Percentiles rank a stretch among this genome's conserved stretches.
phyloP scores from a whole-genome alignment of 345 rosid genomes.

The Salix udensis region DNA sequence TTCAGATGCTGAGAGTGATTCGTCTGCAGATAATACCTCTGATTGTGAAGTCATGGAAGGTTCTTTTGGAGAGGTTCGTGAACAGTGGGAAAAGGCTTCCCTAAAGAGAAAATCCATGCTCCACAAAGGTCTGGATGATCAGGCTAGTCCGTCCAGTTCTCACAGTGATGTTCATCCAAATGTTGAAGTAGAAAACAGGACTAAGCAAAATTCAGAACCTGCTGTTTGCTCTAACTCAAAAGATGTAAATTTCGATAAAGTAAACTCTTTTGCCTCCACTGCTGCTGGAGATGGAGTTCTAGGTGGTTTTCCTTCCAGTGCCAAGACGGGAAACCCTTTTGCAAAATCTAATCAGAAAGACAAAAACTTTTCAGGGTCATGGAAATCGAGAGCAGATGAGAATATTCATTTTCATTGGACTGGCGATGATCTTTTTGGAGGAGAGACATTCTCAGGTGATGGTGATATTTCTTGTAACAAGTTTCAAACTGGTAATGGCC shows the following conservation, averaged over 20 bases:
- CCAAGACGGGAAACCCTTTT: conserved; percentile 7
- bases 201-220: conserved; percentile 21
- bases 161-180: conserved; percentile 19
- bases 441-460: conserved; percentile 12
- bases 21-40: conserved; percentile 15
- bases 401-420: conserved; percentile 3
- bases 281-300: conserved; percentile 19
- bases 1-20: conserved; percentile 11
- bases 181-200: conserved; percentile 19
- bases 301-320: conserved; percentile 16
- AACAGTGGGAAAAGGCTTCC: conserved; percentile 65
- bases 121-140: conserved; percentile 28
- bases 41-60: conserved; percentile 47
- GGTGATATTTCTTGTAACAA: background rate
- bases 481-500: background rate
- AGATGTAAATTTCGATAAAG: conserved; percentile 23
- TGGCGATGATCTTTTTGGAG: conserved; percentile 9
- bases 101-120: conserved; percentile 34
- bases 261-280: conserved; percentile 16
- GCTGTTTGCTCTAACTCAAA: conserved; percentile 24
- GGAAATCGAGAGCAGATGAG: background rate
- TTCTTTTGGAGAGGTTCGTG: conserved; percentile 47
- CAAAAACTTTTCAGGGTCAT: background rate
- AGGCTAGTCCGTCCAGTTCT: conserved; percentile 27
- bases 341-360: background rate